Conservation (phyloP, 192 early-diverging fungal species). For the Umbelopsis isabellina region DNA sequence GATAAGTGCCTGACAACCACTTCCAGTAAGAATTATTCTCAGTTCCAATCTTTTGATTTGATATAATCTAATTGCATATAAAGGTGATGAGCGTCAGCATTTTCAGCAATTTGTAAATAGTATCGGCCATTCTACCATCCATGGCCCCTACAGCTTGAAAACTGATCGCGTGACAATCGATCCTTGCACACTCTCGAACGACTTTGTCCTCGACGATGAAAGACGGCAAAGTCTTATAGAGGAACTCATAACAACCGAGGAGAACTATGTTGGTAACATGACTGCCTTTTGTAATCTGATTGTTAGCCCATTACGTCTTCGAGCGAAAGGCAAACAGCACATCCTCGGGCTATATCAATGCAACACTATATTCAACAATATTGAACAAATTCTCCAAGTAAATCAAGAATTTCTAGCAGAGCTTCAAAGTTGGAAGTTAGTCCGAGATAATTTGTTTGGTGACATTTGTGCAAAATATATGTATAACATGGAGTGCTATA, state of each 20-base stretch:
- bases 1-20: neutral
- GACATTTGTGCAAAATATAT: slow-evolving; percentile 38
- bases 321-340: slow-evolving; percentile 47
- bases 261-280: slow-evolving; percentile 61
- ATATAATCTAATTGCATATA: neutral
- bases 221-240: slow-evolving; percentile 53
- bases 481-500: slow-evolving; percentile 45
- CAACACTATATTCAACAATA: slow-evolving; percentile 63
- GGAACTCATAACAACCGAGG: slow-evolving; percentile 61
- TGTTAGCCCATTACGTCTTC: slow-evolving; percentile 54
- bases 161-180: slow-evolving; percentile 16
- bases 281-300: slow-evolving; percentile 52
- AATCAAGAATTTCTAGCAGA: slow-evolving; percentile 57
- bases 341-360: slow-evolving; percentile 58
- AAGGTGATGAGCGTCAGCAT: slow-evolving; percentile 2
- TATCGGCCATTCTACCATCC: neutral
- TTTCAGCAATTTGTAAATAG: neutral
- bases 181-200: neutral
- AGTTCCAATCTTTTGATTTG: neutral
- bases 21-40: neutral
- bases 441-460: slow-evolving; percentile 40
- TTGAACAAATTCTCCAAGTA: slow-evolving; percentile 58
- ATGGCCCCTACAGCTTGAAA: slow-evolving; percentile 4
- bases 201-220: slow-evolving; percentile 26
- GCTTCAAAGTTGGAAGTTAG: slow-evolving; percentile 38